These are phyloP conservation scores for Saccharum spontaneum DNA, from an alignment of 176 grass and related monocot species.

Conservation along the genomic window DNA sequence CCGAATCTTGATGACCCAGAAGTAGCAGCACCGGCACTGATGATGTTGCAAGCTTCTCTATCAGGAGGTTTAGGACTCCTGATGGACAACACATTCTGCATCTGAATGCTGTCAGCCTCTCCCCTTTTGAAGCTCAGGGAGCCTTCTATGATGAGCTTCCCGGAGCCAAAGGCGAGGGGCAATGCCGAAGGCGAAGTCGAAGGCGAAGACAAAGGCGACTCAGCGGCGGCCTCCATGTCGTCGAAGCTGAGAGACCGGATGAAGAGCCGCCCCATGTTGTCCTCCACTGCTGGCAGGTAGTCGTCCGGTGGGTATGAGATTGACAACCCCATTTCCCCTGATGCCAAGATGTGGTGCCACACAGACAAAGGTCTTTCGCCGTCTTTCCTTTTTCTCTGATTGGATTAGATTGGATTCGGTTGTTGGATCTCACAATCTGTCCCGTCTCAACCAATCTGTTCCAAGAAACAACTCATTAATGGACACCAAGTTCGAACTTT, in stretches of 20 bases:
- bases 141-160: slow-evolving; percentile 52
- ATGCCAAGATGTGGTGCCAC: slow-evolving; percentile 20
- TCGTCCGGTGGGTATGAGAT: slow-evolving; percentile 58
- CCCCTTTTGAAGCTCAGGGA: slow-evolving; percentile 64
- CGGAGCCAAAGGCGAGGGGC: slow-evolving; percentile 20
- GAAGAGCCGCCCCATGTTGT: slow-evolving; percentile 53
- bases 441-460: not conserved
- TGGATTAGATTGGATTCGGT: not conserved
- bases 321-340: slow-evolving; percentile 52
- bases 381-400: not conserved
- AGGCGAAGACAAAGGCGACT: not conserved
- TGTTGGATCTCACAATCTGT: slow-evolving; percentile 18
- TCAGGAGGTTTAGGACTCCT: slow-evolving; percentile 38
- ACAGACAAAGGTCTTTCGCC: slow-evolving; percentile 13
- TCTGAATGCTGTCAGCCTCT: slow-evolving; percentile 38
- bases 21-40: not conserved
- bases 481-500: not conserved
- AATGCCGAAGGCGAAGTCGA: slow-evolving; percentile 3
- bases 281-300: slow-evolving; percentile 46
- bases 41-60: not conserved
- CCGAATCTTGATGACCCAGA: slow-evolving; percentile 37
- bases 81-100: slow-evolving; percentile 47
- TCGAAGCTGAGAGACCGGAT: slow-evolving; percentile 62
- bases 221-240: slow-evolving; percentile 34
- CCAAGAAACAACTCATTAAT: slow-evolving; percentile 12